These are phyloP conservation scores for Solanum corneliomulleri DNA, from an alignment of 257 asterid genomes.

Conservation along the genomic window DNA sequence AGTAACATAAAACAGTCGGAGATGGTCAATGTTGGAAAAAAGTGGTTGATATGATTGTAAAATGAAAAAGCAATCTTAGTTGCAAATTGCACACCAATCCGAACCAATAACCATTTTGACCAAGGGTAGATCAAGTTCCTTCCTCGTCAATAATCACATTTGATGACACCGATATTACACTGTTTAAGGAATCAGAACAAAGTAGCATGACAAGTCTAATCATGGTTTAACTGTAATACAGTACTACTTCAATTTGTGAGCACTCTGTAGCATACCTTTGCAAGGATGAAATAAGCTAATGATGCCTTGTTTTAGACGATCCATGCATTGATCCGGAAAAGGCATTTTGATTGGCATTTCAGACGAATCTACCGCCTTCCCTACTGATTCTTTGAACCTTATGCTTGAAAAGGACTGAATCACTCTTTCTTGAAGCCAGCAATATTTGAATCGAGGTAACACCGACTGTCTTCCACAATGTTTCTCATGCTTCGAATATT, in stretches of 20 bases:
- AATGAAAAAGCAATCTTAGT: neutral
- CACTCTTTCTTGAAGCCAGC: constrained; percentile 15
- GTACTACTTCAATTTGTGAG: neutral
- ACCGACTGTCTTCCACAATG: constrained; percentile 23
- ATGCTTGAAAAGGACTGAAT: constrained; percentile 16
- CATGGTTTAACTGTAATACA: neutral
- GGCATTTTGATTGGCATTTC: constrained; percentile 23
- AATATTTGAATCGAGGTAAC: constrained; percentile 18
- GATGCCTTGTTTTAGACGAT: constrained; percentile 27
- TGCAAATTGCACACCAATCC: neutral
- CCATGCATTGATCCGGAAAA: constrained; percentile 16
- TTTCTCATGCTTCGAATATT: constrained; percentile 17
- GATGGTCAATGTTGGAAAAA: neutral
- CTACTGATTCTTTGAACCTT: constrained; percentile 10
- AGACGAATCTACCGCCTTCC: constrained; percentile 20
- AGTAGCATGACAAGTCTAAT: neutral
- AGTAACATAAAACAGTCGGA: neutral
- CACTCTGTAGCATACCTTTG: constrained; percentile 26
- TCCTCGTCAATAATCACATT: neutral
- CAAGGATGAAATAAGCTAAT: constrained; percentile 21
- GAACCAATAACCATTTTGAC: neutral
- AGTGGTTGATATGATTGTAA: neutral
- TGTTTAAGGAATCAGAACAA: neutral
- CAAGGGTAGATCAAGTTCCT: neutral
- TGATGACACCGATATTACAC: too few relatives aligned